Base-by-base conservation (phyloP, 768 basidiomycete genomes). In the Ramaria sp. region DNA sequence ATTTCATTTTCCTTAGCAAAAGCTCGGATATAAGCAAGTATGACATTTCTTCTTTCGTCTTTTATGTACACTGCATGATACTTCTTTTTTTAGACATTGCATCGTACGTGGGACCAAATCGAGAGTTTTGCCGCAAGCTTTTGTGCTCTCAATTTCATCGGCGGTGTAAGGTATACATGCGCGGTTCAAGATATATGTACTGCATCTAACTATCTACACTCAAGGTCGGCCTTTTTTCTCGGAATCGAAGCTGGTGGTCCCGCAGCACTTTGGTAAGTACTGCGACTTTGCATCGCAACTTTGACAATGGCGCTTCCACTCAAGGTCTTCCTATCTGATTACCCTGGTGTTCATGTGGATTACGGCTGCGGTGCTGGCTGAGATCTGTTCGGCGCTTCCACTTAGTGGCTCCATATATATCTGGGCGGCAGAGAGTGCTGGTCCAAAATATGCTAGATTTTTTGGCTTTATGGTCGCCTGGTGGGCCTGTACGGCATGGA, bases 401-500 rank as follows among this genome's bases (percentile, higher is more conserved):
- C 66, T 92, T 48, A 88, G 86, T 54, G 92, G 92, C 2, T 93
- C 90, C 7, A 94, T 96, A 65, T 95, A 94, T 67, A 82, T 92
- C 48, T 95, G 92, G 92, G 88, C 90, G 0, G 91, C 90, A 16
- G 91, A 91, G 64, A 90, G 89, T 62, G 92, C 89, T 4, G 92
- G 92, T 1, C 83, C 83, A 5, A 89, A 88, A 60, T 83, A 88
- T 61, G 89, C 82, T 2, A 77, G 92, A 34, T 85, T 94, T 67
- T 79, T 90, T 59, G 91, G 89, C 0, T 91, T 93, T 69, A 66
- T 90, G 54, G 91, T 93, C 15, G 91, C 91, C 28, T 95, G 88
- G 86, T 95, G 91, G 91, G 75, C 88, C 13, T 84, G 83, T 56
- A 92, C 90, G 1, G 92, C 91, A n/a, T 95, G 92, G 92, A 91